Percentiles rank a stretch among this genome's conserved stretches.
phyloP scores from a whole-genome alignment of 2,329 filamentous ascomycete species.

The Zymoseptoria crescenta region DNA sequence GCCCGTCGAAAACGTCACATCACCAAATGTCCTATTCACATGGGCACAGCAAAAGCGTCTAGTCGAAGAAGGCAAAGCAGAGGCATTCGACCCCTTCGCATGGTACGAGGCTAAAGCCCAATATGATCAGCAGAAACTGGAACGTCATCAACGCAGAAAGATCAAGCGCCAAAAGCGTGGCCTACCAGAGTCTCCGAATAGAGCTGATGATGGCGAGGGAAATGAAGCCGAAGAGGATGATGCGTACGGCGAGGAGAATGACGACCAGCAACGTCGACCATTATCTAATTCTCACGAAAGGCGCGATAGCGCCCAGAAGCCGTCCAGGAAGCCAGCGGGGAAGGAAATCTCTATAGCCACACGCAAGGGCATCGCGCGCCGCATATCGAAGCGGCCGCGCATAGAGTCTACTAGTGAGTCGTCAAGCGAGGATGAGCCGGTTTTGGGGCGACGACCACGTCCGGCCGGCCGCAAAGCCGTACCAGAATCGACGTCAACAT shows the following conservation, averaged over 20 bases:
- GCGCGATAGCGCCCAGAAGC: neutral
- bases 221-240: constrained; percentile 7
- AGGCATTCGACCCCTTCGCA: constrained; percentile 18
- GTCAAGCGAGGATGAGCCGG: neutral
- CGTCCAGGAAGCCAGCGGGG: neutral
- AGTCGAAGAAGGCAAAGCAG: constrained; percentile 10
- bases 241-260: constrained; percentile 5
- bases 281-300: neutral
- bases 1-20: constrained; percentile 15
- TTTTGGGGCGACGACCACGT: neutral
- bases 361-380: neutral
- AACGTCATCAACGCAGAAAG: constrained; percentile 14
- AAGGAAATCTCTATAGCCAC: neutral
- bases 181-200: constrained; percentile 5
- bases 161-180: constrained; percentile 20
- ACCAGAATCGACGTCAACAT: neutral
- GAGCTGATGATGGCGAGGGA: constrained; percentile 3
- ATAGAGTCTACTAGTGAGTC: neutral
- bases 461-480: neutral
- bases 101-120: constrained; percentile 13
- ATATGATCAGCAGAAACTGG: constrained; percentile 5
- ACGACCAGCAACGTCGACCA: neutral
- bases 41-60: constrained; percentile 20
- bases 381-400: neutral
- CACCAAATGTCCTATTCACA: constrained; percentile 7